Percentiles rank a stretch among this genome's conserved stretches.
Conservation (phyloP, 2,329 filamentous ascomycete genomes). For the Onygenales sp. region DNA sequence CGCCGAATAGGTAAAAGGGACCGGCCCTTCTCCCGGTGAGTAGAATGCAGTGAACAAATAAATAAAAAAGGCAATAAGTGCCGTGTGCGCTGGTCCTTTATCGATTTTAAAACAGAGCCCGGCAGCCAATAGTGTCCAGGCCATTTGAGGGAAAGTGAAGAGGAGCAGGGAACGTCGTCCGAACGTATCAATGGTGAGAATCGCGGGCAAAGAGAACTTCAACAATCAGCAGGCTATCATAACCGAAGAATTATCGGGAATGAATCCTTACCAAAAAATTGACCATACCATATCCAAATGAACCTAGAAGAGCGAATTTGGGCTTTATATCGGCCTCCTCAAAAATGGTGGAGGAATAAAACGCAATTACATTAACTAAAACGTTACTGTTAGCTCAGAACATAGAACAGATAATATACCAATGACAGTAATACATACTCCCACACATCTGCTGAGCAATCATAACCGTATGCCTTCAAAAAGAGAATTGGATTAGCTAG, state of each 20-base stretch:
- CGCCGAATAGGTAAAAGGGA: conserved; percentile 44
- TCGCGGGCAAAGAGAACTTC: conserved; percentile 50
- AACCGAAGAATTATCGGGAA: no score
- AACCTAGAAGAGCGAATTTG: conserved; percentile 51
- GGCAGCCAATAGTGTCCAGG: conserved; percentile 53
- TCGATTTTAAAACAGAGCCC: conserved; percentile 50
- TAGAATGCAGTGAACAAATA: conserved; percentile 58
- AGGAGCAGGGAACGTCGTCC: conserved; percentile 52
- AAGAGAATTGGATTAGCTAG: no score
- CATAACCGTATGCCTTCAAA: conserved; percentile 55
- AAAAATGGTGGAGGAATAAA: conserved; percentile 58
- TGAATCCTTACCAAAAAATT: conserved; percentile 42
- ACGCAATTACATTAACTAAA: conserved; percentile 60
- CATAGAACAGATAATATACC: no score
- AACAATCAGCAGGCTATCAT: no score
- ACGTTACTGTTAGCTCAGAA: no score
- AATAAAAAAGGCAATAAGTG: conserved; percentile 50
- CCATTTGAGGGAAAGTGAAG: conserved; percentile 60
- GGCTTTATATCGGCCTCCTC: conserved; percentile 45
- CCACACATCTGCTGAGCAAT: conserved; percentile 64
- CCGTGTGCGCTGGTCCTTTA: conserved; percentile 36
- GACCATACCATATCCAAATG: conserved; percentile 55
- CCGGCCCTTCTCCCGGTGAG: conserved; percentile 53
- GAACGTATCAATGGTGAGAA: conserved; percentile 59
- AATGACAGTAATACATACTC: conserved; percentile 13